phyloP scores from a whole-genome alignment of 1,139 yeast species.

The Williopsis jadinii region DNA sequence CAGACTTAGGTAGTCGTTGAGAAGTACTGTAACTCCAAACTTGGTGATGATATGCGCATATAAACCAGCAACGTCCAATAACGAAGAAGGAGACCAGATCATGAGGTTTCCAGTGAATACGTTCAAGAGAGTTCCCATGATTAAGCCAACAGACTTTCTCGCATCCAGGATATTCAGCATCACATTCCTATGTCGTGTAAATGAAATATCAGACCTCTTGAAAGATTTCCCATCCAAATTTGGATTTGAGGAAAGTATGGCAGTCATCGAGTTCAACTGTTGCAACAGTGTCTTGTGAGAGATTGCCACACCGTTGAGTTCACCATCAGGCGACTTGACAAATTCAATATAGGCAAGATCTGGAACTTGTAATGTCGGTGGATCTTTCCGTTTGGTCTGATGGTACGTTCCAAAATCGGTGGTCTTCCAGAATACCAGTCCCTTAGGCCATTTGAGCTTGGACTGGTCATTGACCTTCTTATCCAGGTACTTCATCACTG shows the following conservation, averaged over 20 bases:
- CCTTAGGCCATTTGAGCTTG: constrained; percentile 46
- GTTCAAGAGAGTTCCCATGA: constrained; percentile 73
- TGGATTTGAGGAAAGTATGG: constrained; percentile 62
- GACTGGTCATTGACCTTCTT: constrained; percentile 27
- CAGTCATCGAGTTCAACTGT: constrained; percentile 74
- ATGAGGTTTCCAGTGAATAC: constrained; percentile 80
- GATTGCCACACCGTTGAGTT: constrained; percentile 86
- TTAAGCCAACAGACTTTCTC: constrained; percentile 81
- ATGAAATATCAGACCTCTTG: constrained; percentile 32
- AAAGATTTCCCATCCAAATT: constrained; percentile 27
- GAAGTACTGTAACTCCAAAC: constrained; percentile 61
- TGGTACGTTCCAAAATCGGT: constrained; percentile 76
- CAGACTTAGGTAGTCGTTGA: constrained; percentile 85
- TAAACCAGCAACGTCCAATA: constrained; percentile 78
- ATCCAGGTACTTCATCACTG: constrained; percentile 34
- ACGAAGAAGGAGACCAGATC: constrained; percentile 71
- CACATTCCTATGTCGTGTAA: constrained; percentile 28
- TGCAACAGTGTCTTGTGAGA: constrained; percentile 83
- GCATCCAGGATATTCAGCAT: constrained; percentile 76
- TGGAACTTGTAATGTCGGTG: constrained; percentile 61
- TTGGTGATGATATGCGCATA: constrained; percentile 76
- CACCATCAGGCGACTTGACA: constrained; percentile 86
- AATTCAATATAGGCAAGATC: constrained; percentile 93
- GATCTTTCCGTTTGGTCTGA: constrained; percentile 51
- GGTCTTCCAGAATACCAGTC: constrained; percentile 73